phyloP scores from a whole-genome alignment of 176 grass and related monocot genomes.

The Elaeis guineensis region DNA sequence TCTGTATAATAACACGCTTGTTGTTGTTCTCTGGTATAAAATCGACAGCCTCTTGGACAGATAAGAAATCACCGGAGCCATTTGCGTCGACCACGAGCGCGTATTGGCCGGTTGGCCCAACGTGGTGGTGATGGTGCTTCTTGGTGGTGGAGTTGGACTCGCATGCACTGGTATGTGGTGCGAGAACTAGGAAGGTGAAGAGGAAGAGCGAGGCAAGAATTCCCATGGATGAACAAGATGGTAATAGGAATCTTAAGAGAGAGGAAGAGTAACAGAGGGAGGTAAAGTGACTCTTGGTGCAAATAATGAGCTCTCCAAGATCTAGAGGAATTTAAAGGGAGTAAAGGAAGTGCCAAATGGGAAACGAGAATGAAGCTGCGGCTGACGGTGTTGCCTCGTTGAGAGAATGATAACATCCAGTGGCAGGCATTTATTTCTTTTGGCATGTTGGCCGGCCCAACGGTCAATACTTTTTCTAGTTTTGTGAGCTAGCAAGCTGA shows the following conservation, averaged over 20 bases:
- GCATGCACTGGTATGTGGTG: constrained; percentile 18
- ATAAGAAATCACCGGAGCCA: constrained; percentile 73
- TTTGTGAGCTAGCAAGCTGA: constrained; percentile 2
- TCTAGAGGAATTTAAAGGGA: too few relatives aligned
- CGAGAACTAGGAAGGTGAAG: constrained; percentile 1
- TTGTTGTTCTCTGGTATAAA: constrained; percentile 73
- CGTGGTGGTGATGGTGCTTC: constrained; percentile 29
- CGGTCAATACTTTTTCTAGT: constrained; percentile 24
- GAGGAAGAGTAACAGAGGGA: background rate
- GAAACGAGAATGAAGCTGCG: too few relatives aligned
- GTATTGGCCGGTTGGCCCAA: constrained; percentile 43
- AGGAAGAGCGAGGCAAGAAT: constrained; percentile 9
- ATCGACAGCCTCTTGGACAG: constrained; percentile 82
- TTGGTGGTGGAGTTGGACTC: constrained; percentile 17
- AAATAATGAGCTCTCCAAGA: background rate
- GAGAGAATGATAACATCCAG: constrained; percentile 1
- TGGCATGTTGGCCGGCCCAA: constrained; percentile 25
- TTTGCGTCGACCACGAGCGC: constrained; percentile 63
- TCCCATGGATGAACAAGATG: constrained; percentile 9
- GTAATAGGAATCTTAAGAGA: background rate
- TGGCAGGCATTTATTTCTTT: constrained; percentile 3
- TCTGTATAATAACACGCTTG: constrained; percentile 53
- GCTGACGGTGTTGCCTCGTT: too few relatives aligned
- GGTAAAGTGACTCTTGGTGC: background rate
- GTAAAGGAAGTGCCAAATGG: too few relatives aligned